Conservation (phyloP, 352 stramenopile species). For the Halophytophthora batemanensis region DNA sequence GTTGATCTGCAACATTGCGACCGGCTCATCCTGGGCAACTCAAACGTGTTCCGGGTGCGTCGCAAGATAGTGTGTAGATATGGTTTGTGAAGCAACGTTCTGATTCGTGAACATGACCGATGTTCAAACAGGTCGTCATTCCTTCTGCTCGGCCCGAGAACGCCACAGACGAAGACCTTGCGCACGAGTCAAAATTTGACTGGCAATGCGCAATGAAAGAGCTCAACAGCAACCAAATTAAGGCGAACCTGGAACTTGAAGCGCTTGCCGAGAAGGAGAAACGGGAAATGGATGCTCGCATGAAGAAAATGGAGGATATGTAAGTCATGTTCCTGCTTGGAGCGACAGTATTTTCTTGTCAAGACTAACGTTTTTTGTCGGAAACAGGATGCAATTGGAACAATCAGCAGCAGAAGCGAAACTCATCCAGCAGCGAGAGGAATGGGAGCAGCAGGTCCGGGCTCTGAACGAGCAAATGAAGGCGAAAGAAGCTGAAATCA, state of each 20-base stretch:
- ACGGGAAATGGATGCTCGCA: conserved; percentile 66
- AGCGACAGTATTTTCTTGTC: not conserved
- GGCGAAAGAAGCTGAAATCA: conserved; percentile 65
- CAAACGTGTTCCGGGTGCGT: conserved; percentile 68
- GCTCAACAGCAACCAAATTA: conserved; percentile 72
- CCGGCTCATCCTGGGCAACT: conserved; percentile 71
- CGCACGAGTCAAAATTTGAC: conserved; percentile 54
- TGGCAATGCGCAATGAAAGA: conserved; percentile 83
- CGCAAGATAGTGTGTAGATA: not conserved
- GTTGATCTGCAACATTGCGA: conserved; percentile 56
- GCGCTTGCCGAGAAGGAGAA: conserved; percentile 64
- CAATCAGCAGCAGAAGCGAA: conserved; percentile 62
- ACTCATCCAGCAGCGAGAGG: conserved; percentile 52
- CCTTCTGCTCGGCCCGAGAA: conserved; percentile 32
- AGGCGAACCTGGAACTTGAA: conserved; percentile 53
- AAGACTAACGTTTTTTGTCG: not conserved
- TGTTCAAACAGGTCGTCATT: conserved; percentile 41
- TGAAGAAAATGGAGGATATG: conserved; percentile 76
- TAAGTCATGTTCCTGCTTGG: conserved; percentile 15
- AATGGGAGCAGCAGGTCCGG: conserved; percentile 68
- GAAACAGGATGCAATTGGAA: conserved; percentile 47
- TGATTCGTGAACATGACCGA: not conserved
- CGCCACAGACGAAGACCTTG: conserved; percentile 25
- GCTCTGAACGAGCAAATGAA: conserved; percentile 77
- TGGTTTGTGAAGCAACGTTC: not conserved